Base-by-base conservation (phyloP, 441 rosid genomes). In the Populus hybrid region DNA sequence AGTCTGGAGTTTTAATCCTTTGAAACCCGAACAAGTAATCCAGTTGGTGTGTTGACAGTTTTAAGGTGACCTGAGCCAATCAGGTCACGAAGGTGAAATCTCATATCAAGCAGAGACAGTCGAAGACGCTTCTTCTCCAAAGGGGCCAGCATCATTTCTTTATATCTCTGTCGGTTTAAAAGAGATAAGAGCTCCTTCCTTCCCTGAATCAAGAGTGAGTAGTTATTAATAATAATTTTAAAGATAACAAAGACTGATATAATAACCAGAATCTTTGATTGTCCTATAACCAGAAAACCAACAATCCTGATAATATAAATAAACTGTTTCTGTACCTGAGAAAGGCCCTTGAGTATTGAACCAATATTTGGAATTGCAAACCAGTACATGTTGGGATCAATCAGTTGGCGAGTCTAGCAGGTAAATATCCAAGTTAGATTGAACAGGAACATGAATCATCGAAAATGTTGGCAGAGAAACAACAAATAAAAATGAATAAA, bases 1-100 rank as follows among this genome's bases (percentile, higher is more conserved):
- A 36, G 7, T 77, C 32, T 7, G 46, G 71, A 46, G 34, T 67
- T 82, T 83, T 81, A 92, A 81, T 92, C 97, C 84, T 86, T 94
- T 50, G 90, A 85, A 82, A 94, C 82, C 79, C 86, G 93, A 78
- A 95, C 90, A 66, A 89, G 88, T 80, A 92, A 73, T 40, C 97
- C 98, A 74, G 85, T 83, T 38, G 94, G 89, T 24, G 98, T 87
- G 18, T 86, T 84, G 76, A 81, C 69, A n/a, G 88, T 92, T 89
- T 85, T 87, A 71, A 95, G 87, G 78, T 88, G 94, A 76, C 94
- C 94, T 5, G 99, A 95, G 82, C 99, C 98, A 78, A 92, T 90
- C 85, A 94, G 81, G 79, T 95, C 99, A 59, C 97, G 94, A 61
- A 94, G 87, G 86, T 94, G 99, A 87, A 94, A 95, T 82, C 99